Evolutionary conservation across 768 basidiomycete genomes (phyloP).

Genomic region (Lactifluus echinatus): DNA sequence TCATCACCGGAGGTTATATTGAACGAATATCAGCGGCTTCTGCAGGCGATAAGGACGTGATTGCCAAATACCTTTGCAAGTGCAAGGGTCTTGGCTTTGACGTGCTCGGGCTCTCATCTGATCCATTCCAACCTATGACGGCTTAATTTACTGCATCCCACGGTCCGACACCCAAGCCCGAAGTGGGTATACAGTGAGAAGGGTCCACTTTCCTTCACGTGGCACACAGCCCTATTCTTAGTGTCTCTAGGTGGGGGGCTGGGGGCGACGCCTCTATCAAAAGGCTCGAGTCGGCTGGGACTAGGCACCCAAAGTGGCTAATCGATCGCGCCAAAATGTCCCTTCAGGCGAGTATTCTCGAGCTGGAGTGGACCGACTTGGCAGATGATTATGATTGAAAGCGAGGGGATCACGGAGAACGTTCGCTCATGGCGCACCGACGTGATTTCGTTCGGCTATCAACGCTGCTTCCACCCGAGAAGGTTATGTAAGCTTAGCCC

Average conservation of each 20-base stretch:
- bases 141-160: constrained; percentile 33
- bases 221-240: not conserved
- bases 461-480: constrained; percentile 33
- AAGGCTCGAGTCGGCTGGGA: constrained; percentile 25
- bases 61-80: constrained; percentile 31
- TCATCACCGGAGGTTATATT: constrained; percentile 37
- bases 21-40: constrained; percentile 32
- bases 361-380: not conserved
- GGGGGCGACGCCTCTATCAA: constrained; percentile 35
- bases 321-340: constrained; percentile 35
- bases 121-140: constrained; percentile 39
- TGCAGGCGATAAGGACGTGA: constrained; percentile 26
- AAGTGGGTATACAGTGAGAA: constrained; percentile 34
- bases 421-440: constrained; percentile 36
- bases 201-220: too few relatives aligned
- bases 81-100: constrained; percentile 37
- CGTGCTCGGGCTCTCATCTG: constrained; percentile 37
- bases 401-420: constrained; percentile 41
- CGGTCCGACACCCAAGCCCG: constrained; percentile 37
- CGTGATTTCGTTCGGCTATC: constrained; percentile 35
- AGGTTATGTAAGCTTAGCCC: constrained; percentile 31
- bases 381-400: constrained; percentile 40
- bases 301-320: constrained; percentile 33
- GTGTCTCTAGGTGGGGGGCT: constrained; percentile 26
- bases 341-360: constrained; percentile 29